A percentile compares a stretch with the other conserved stretches of the same genome.
phyloP scores from a whole-genome alignment of 768 basidiomycete genomes.

The Suillus hirtellus region DNA sequence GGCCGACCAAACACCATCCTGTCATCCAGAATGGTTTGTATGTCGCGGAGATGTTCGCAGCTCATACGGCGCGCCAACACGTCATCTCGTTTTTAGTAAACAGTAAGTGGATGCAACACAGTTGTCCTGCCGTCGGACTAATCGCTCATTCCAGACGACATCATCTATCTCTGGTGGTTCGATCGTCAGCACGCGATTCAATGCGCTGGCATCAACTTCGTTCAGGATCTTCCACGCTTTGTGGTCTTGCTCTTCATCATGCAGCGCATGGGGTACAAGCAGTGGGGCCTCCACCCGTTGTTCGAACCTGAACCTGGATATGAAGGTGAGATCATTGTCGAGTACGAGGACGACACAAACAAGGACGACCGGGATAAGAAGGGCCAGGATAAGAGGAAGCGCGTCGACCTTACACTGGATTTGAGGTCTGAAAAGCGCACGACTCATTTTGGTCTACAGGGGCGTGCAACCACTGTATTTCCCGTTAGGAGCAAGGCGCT shows the following conservation, averaged over 20 bases:
- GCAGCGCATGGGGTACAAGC: conserved; percentile 3
- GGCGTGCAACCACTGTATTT: background rate
- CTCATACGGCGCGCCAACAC: background rate
- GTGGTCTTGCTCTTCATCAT: conserved; percentile 7
- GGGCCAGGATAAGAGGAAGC: background rate
- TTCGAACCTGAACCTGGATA: background rate
- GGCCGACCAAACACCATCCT: background rate
- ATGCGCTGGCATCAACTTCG: conserved; percentile 8
- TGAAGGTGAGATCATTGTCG: background rate
- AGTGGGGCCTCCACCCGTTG: background rate
- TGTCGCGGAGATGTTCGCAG: background rate
- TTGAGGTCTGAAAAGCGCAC: background rate
- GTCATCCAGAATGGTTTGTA: background rate
- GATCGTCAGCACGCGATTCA: conserved; percentile 6
- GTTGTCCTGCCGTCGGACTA: background rate
- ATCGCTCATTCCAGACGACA: background rate
- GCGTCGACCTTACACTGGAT: background rate
- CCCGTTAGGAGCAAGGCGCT: background rate
- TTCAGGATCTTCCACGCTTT: conserved; percentile 9
- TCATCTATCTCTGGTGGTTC: conserved; percentile 4
- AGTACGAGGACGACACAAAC: background rate
- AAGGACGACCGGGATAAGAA: background rate
- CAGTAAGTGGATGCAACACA: background rate
- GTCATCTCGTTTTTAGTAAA: background rate
- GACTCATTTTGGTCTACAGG: conserved; percentile 4